Evolutionary conservation across 768 basidiomycete genomes (phyloP), one percentile per base, ranked within the genome.

Genomic region (Naganishia onofrii): DNA sequence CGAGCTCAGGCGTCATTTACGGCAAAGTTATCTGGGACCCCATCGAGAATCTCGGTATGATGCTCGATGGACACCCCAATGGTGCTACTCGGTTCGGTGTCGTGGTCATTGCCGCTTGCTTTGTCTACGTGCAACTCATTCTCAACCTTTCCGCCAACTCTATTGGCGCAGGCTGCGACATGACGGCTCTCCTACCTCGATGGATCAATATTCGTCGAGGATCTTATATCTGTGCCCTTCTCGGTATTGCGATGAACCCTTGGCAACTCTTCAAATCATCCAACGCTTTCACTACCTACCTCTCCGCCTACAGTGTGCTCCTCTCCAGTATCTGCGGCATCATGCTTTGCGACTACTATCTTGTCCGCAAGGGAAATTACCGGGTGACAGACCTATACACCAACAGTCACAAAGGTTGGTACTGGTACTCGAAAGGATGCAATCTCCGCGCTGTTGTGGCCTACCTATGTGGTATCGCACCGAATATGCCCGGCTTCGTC

Each of bases 191-290:
- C 34, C 83, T 87, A 73, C 91, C 91, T 67, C 87, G 87, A 57
- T 92, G 87, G 81, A 86, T 92, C 74, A 91, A 89, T 76, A 92
- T 93, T 77, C 87, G 91, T 26, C 86, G 91, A 23, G 91, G 92
- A 32, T 90, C 91, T 19, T 93, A 89, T 81, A 81, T 92, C 44
- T 70, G 70, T 55, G 65, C 63, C 26, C n/a, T 57, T 31, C 44
- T 66, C 48, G 51, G 67, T 66, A 63, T 72, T 55, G 67, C 67
- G 17, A 68, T 60, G 74, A 73, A 72, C 72, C 77, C 78, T 1
- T 79, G 79, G 90, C 89, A 89, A 74, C 76, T 91, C 42, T 83
- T 90, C 73, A 87, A 88, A 78, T 86, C 83, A 71, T 89, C 87
- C 80, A 91, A 88, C 76, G 85, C 83, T 71, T 92, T 92, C 80